Evolutionary conservation across 306 rosid genomes (phyloP).

Genomic region (Heteromeles arbutifolia): DNA sequence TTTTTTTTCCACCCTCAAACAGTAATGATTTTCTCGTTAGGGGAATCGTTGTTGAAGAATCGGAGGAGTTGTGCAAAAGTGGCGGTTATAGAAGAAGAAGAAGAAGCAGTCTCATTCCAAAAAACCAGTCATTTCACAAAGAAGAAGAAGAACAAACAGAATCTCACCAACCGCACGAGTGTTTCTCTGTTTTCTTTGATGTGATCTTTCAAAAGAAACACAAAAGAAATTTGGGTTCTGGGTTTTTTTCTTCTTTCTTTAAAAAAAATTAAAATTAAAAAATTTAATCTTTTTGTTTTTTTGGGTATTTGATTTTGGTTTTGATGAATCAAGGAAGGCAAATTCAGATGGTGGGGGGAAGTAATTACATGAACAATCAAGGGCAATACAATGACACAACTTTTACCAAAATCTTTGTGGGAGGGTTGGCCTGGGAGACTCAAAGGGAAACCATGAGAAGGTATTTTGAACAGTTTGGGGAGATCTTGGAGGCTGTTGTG

Average conservation of each 20-base stretch:
- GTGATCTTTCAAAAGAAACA: conserved; percentile 32
- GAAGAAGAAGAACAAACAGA: conserved; percentile 16
- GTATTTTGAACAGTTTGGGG: conserved; percentile 93
- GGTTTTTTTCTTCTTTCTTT: neutral
- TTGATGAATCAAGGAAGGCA: conserved; percentile 74
- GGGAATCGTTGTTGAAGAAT: conserved; percentile 57
- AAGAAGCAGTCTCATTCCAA: neutral
- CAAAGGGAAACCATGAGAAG: conserved; percentile 79
- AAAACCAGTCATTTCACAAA: neutral
- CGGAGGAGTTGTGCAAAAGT: conserved; percentile 38
- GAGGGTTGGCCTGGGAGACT: conserved; percentile 99
- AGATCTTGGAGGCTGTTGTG: conserved; percentile 93
- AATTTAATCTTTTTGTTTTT: neutral
- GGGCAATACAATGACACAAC: conserved; percentile 74
- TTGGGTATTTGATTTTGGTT: neutral
- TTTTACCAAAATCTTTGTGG: conserved; percentile 87
- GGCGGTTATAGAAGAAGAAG: conserved; percentile 22
- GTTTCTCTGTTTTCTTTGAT: conserved; percentile 38
- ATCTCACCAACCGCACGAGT: conserved; percentile 51
- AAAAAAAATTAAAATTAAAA: no score
- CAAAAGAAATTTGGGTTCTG: conserved; percentile 25
- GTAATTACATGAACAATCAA: conserved; percentile 24
- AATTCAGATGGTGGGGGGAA: conserved; percentile 57
- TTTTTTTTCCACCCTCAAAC: conserved; percentile 25
- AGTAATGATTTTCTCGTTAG: conserved; percentile 55